Evolutionary conservation across 2,329 filamentous ascomycete genomes (phyloP), one percentile per base, ranked within the genome.

Genomic region (Aureobasidium musti): DNA sequence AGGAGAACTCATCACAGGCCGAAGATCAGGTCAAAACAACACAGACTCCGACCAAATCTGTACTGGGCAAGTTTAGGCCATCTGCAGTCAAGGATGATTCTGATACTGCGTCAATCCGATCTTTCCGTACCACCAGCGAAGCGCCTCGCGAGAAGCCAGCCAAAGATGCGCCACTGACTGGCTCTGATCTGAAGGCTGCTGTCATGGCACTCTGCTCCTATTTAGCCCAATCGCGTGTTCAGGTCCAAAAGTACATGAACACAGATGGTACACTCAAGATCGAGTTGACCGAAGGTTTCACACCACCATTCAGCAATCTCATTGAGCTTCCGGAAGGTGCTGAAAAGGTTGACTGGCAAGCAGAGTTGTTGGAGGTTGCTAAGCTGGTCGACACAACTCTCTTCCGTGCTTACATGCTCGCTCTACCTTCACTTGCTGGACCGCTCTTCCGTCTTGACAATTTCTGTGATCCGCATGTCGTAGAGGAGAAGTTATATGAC

Each of bases 351-450:
- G 84, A 91, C 69, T 89, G 91, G 69, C 87, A 91, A 71, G 82
- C 86, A 57, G 88, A 90, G 70, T 82, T 98, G 2, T 84, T 88
- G 14, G 84, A 88, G 43, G 92, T 90, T 1, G 96, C 95, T 41
- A 89, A 86, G 59, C 81, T 97, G 2, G 92, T 98, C 7, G 95
- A 99, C 74, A 99, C 95, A 0, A 94, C 93, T 0, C 84, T 99
- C 0, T 98, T 99, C 81, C 87, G 94, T 19, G 90, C 92, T 0
- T 96, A 97, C 77, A 98, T 99, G 93, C 92, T 94, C 73, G 92
- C 90, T 4, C 89, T 88, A 8, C 94, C 95, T 5, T 87, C 89
- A 6, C 82, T 99, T 13, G 92, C 92, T 3, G 91, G 91, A 1
- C 91, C 93, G 0, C 84, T 99, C 0, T 98, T 99, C 80, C 92